Base-by-base conservation (phyloP, 176 grass and related monocot genomes). In the Thinopyrum elongatum region DNA sequence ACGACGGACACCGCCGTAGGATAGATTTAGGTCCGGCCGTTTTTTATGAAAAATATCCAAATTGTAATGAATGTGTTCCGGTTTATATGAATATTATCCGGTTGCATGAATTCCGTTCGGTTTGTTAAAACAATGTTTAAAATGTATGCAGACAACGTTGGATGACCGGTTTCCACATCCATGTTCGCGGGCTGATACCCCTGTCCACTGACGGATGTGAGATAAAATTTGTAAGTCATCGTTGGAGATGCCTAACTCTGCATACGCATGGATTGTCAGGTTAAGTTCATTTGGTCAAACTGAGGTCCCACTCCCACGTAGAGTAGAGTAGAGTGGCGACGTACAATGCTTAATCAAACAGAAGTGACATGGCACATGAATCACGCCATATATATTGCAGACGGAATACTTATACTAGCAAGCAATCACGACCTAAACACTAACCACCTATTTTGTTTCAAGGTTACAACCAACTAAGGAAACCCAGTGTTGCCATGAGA, bases 391-490 rank as follows among this genome's bases (percentile, higher is more conserved):
- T 57, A 9, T 58, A 22, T 63, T 63, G 8, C 31, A 63, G 6
- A 63, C 39, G n/a, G 62, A 63, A 39, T 36, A 19, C 26, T 34
- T 15, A 22, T 4, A 23, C 36, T 22, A 16, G 16, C 17, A 8
- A 69, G 6, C 17, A 59, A 58, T 30, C 19, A 29, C 42, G 42
- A 13, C 31, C 10, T 39, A 39, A 28, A 47, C 36, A 28, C 60
- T 46, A 31, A 63, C 21, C 53, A 63, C 26, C 12, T 15, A 16
- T 41, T 39, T 64, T 31, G 78, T 15, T 30, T 36, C 77, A 77
- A 82, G 71, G 49, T 85, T 49, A 84, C 78, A 82, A 86, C 62
- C 14, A 86, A 70, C 83, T 41, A 62, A 59, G 83, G 80, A 86
- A 78, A 15, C 69, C 51, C 76, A 73, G 17, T 57, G 73, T 70